phyloP scores from a whole-genome alignment of 371 early-diverging fungal genomes.

The Parasitella parasitica region DNA sequence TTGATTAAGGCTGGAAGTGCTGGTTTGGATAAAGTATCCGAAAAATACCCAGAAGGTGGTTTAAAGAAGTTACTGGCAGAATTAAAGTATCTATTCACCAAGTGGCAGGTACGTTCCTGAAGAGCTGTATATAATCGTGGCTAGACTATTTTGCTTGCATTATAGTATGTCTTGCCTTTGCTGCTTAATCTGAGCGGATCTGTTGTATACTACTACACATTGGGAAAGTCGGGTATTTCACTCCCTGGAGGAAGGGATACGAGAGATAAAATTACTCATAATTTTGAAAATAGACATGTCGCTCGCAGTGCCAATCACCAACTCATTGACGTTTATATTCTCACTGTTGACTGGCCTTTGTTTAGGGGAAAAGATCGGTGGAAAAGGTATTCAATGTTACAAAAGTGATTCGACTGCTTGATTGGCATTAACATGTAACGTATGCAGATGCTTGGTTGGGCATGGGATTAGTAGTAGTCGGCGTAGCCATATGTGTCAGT shows the following conservation, averaged over 20 bases:
- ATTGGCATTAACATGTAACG: too few relatives aligned
- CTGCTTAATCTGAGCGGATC: slow-evolving; percentile 88
- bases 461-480: slow-evolving; percentile 63
- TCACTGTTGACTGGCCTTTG: slow-evolving; percentile 80
- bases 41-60: slow-evolving; percentile 44
- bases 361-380: slow-evolving; percentile 73
- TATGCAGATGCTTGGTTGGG: slow-evolving; percentile 64
- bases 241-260: too few relatives aligned
- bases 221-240: slow-evolving; percentile 73
- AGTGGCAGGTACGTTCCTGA: slow-evolving; percentile 71
- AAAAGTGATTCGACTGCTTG: background rate
- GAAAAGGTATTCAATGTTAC: slow-evolving; percentile 32
- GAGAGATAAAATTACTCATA: background rate
- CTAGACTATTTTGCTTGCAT: too few relatives aligned
- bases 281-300: slow-evolving; percentile 67
- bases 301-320: slow-evolving; percentile 91
- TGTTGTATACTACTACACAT: slow-evolving; percentile 86
- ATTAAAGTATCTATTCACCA: slow-evolving; percentile 75
- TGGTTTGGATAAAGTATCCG: slow-evolving; percentile 72
- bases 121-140: background rate
- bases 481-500: slow-evolving; percentile 67
- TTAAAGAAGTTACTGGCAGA: slow-evolving; percentile 66
- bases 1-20: slow-evolving; percentile 86
- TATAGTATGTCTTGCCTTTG: slow-evolving; percentile 83
- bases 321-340: slow-evolving; percentile 86